A percentile compares a stretch with the other conserved stretches of the same genome.
These are phyloP conservation scores for Myrica gale DNA, from an alignment of 306 rosid species.

Conservation along the genomic window DNA sequence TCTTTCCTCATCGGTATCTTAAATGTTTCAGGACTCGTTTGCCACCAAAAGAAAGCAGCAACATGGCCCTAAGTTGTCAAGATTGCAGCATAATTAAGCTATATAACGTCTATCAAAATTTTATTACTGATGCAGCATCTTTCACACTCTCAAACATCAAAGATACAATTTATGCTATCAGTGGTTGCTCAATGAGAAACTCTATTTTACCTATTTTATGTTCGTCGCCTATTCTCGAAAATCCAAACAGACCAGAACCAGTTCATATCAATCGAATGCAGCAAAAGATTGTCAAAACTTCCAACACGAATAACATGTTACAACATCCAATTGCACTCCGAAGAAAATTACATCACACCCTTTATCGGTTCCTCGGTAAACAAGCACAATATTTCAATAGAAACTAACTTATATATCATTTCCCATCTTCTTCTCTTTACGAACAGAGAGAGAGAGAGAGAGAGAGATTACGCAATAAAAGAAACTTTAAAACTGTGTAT, in stretches of 20 bases:
- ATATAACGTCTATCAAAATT: not conserved
- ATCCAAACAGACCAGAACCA: not conserved
- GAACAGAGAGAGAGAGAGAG: no score
- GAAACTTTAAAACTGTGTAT: no score
- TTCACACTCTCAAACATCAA: not conserved
- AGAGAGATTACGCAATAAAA: no score
- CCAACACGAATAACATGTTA: not conserved
- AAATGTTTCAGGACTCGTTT: not conserved
- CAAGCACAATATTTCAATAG: no score
- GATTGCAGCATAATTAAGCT: not conserved
- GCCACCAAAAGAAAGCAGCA: not conserved
- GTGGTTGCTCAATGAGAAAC: not conserved
- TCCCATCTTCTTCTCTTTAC: no score
- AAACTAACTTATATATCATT: no score
- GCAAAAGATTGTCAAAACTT: not conserved
- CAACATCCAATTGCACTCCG: not conserved
- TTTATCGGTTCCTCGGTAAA: no score
- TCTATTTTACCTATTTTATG: no score
- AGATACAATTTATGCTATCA: not conserved
- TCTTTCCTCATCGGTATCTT: no score
- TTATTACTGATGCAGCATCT: not conserved
- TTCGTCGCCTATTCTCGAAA: not conserved
- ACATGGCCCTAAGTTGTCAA: not conserved
- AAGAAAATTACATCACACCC: no score
- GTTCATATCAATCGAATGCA: not conserved